Conservation (phyloP, 2,329 filamentous ascomycete species). For the Colletotrichum destructivum region DNA sequence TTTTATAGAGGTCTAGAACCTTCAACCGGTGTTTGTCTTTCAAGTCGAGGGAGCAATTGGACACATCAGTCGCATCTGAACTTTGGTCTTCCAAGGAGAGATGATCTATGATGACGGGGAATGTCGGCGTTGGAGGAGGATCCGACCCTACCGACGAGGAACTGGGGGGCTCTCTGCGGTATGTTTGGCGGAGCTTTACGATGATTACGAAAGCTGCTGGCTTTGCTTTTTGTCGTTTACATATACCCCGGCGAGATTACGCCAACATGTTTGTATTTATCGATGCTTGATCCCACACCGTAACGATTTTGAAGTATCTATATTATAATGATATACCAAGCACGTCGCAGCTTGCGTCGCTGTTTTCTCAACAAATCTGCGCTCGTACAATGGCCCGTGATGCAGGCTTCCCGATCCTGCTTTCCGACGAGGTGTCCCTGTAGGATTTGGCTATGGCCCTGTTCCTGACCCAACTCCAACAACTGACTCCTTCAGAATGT, state of each 20-base stretch:
- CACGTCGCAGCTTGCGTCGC: background rate
- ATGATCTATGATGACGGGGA: conserved; percentile 43
- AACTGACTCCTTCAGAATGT: conserved; percentile 20
- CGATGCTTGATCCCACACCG: background rate
- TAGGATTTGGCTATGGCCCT: conserved; percentile 4
- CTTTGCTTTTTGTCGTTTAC: conserved; percentile 29
- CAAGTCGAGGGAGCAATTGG: background rate
- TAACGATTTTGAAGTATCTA: conserved; percentile 2
- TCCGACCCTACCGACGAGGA: conserved; percentile 14
- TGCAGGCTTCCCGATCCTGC: background rate
- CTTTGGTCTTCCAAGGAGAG: conserved; percentile 2
- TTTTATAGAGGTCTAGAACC: conserved; percentile 33
- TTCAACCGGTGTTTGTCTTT: conserved; percentile 31
- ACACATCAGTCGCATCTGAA: conserved; percentile 25
- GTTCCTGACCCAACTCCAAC: conserved; percentile 17
- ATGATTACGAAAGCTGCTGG: conserved; percentile 29
- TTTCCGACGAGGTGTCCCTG: conserved; percentile 14
- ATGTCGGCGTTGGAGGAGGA: conserved; percentile 10
- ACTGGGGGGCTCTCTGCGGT: background rate
- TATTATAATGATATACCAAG: conserved; percentile 35
- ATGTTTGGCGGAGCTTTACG: conserved; percentile 6
- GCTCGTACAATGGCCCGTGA: background rate
- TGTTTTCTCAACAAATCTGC: background rate
- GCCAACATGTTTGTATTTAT: conserved; percentile 33
- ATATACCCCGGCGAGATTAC: conserved; percentile 43